Evolutionary conservation across 768 basidiomycete species (phyloP).

Genomic region (Jaapia argillacea): DNA sequence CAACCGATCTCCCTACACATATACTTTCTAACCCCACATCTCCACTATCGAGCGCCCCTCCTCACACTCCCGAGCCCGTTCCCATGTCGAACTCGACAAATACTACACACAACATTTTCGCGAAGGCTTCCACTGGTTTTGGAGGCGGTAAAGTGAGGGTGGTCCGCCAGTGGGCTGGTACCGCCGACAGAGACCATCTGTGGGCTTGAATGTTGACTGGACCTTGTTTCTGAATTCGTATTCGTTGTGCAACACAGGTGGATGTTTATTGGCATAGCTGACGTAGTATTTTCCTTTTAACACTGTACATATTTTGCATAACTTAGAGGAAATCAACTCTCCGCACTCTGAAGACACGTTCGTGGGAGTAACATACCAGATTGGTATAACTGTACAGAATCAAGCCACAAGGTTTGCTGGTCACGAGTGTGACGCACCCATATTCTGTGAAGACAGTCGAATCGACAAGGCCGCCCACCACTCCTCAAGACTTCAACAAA

Average conservation of each 20-base stretch:
- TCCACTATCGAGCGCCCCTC: slow-evolving; percentile 37
- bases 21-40: no score
- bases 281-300: no score
- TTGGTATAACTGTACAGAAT: slow-evolving; percentile 43
- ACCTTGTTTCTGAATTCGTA: no score
- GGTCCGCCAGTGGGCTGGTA: slow-evolving; percentile 35
- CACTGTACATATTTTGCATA: no score
- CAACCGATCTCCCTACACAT: no score
- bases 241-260: no score
- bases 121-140: slow-evolving; percentile 2
- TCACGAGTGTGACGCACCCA: slow-evolving; percentile 4
- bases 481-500: slow-evolving; percentile 49
- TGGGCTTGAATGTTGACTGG: no score
- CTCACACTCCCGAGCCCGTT: slow-evolving; percentile 24
- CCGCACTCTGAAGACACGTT: no score
- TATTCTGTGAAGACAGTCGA: neutral
- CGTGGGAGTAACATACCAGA: neutral
- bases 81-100: neutral
- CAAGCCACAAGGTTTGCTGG: slow-evolving; percentile 30
- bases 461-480: slow-evolving; percentile 11
- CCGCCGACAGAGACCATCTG: slow-evolving; percentile 22
- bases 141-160: slow-evolving; percentile 15
- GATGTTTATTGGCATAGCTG: no score
- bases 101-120: slow-evolving; percentile 1
- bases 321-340: no score